A percentile compares a stretch with the other conserved stretches of the same genome.
phyloP scores from a whole-genome alignment of 306 rosid genomes.

The Cicer pinnatifidum region DNA sequence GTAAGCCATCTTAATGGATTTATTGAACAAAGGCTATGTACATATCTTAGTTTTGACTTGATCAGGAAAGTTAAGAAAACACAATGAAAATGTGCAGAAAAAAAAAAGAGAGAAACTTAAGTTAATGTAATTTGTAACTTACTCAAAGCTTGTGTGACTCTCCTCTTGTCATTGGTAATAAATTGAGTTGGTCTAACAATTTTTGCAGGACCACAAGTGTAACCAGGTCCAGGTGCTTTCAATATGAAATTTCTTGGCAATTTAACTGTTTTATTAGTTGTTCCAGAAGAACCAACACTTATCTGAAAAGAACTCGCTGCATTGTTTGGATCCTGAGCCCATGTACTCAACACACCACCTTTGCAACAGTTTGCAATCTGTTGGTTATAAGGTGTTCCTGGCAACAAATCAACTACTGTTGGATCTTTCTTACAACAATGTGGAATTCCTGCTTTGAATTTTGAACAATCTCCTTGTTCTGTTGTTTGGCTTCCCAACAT shows the following conservation, averaged over 20 bases:
- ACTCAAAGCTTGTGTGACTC: slow-evolving; percentile 89
- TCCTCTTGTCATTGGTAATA: slow-evolving; percentile 72
- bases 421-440: slow-evolving; percentile 92
- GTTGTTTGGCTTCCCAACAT: slow-evolving; percentile 93
- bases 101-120: not conserved
- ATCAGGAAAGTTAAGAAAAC: slow-evolving; percentile 18
- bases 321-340: slow-evolving; percentile 75
- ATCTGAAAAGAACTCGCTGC: slow-evolving; percentile 88
- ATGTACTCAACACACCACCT: slow-evolving; percentile 83
- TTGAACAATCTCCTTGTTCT: slow-evolving; percentile 96
- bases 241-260: slow-evolving; percentile 82
- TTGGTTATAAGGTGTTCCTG: slow-evolving; percentile 94
- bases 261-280: slow-evolving; percentile 83
- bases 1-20: not conserved
- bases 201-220: slow-evolving; percentile 85
- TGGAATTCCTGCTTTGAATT: slow-evolving; percentile 71
- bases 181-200: slow-evolving; percentile 66
- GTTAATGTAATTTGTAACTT: slow-evolving; percentile 50
- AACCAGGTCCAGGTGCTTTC: slow-evolving; percentile 86
- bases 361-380: slow-evolving; percentile 96
- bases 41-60: slow-evolving; percentile 11
- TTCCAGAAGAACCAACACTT: slow-evolving; percentile 94
- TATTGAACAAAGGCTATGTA: not conserved
- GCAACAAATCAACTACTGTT: slow-evolving; percentile 85
- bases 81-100: not conserved